Evolutionary conservation across 306 rosid species (phyloP).

Genomic region (Dicorynia guianensis): DNA sequence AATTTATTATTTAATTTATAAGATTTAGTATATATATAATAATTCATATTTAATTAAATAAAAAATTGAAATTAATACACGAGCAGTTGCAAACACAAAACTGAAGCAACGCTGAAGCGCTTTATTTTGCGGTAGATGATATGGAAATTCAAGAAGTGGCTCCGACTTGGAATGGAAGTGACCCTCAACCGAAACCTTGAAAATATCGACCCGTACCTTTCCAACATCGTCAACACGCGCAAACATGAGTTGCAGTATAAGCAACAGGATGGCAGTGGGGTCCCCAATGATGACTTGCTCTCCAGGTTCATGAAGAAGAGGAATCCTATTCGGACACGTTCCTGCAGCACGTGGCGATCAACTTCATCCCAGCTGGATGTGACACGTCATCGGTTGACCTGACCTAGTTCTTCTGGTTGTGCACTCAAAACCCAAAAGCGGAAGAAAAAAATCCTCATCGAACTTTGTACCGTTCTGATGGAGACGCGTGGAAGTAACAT

Average conservation of each 20-base stretch:
- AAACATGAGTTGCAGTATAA: slow-evolving; percentile 56
- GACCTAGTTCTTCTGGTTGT: slow-evolving; percentile 89
- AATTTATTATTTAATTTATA: too few species aligned
- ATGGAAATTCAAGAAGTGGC: slow-evolving; percentile 59
- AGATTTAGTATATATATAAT: too few species aligned
- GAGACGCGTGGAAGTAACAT: slow-evolving; percentile 72
- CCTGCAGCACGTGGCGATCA: slow-evolving; percentile 84
- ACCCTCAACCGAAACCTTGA: slow-evolving; percentile 55
- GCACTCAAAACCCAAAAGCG: slow-evolving; percentile 52
- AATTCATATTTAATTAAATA: too few species aligned
- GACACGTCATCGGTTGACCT: slow-evolving; percentile 90
- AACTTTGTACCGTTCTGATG: slow-evolving; percentile 66
- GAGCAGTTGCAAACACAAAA: too few species aligned
- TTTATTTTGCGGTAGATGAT: slow-evolving; percentile 44
- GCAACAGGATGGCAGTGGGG: slow-evolving; percentile 23
- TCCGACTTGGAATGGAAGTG: slow-evolving; percentile 64
- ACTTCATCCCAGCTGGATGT: slow-evolving; percentile 93
- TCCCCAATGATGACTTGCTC: slow-evolving; percentile 69
- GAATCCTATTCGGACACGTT: slow-evolving; percentile 72
- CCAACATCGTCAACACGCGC: slow-evolving; percentile 64
- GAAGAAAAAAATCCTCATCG: slow-evolving; percentile 74
- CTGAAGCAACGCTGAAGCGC: slow-evolving; percentile 54
- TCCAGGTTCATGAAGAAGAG: slow-evolving; percentile 89
- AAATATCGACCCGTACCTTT: slow-evolving; percentile 59
- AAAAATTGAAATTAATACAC: too few species aligned